These are phyloP conservation scores for Lachnellula suecica DNA, from an alignment of 2,329 filamentous ascomycete genomes.

Conservation along the genomic window DNA sequence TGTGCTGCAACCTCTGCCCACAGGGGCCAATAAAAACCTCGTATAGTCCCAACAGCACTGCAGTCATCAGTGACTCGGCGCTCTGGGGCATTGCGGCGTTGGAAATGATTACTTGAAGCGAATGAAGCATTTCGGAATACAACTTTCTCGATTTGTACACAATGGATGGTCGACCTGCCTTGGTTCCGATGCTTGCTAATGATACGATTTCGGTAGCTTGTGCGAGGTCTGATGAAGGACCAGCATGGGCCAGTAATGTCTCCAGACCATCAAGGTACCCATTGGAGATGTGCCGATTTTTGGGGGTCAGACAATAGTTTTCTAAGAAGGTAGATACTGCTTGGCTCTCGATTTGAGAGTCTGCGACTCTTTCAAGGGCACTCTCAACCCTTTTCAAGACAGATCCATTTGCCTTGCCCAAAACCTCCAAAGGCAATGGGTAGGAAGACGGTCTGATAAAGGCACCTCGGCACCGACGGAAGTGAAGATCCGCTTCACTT, in stretches of 20 bases:
- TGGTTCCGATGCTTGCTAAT: conserved; percentile 17
- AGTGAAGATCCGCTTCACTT: background rate
- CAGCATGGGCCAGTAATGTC: conserved; percentile 7
- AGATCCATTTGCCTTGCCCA: conserved; percentile 6
- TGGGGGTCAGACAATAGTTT: conserved; percentile 19
- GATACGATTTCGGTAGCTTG: conserved; percentile 19
- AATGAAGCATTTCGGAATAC: conserved; percentile 15
- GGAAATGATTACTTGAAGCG: conserved; percentile 11
- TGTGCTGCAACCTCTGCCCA: no score
- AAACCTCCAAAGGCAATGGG: background rate
- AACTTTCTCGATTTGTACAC: conserved; percentile 4
- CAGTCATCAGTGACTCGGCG: conserved; percentile 11
- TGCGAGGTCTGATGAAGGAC: conserved; percentile 14
- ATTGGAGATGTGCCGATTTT: conserved; percentile 15
- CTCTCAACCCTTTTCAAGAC: conserved; percentile 5
- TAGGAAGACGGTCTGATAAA: background rate
- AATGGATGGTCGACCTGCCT: conserved; percentile 11
- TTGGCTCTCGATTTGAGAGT: conserved; percentile 8
- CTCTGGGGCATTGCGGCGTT: background rate
- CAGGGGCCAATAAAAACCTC: conserved; percentile 8
- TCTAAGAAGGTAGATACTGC: conserved; percentile 18
- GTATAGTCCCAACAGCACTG: conserved; percentile 22
- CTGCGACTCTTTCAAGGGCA: conserved; percentile 7
- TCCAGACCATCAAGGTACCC: conserved; percentile 22
- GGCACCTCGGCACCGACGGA: background rate